Base-by-base conservation (phyloP, 2,329 filamentous ascomycete genomes). In the Apiospora sp. region DNA sequence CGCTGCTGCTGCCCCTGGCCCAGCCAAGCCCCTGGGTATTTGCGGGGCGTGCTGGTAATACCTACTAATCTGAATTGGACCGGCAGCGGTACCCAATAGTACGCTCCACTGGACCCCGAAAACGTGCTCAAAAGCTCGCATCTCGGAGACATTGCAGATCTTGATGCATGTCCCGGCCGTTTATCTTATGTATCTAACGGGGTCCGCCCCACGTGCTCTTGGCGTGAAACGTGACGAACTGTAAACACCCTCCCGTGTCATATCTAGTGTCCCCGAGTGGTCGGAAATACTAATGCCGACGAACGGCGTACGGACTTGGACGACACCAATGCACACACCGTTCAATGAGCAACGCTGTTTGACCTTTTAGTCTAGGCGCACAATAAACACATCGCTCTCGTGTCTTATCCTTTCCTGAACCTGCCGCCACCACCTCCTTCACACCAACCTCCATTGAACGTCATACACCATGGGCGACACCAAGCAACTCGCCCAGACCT, bases 401-500 rank as follows among this genome's bases (percentile, higher is more conserved):
- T 13, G 34, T 37, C 34, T 6, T 10, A 41, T 13, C 8, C 16
- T 37, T 16, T n/a, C 22, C 19, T 0, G 10, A 41, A 1, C 13
- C 13, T 30, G 27, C 27, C 10, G 2, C 19, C 3, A 34, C 13
- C 34, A 64, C 5, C 19, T 14, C 24, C 10, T 14, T 41, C 37
- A 64, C 22, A 3, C 14, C 12, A 22, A 14, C 34, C 27, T 54
- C 19, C 8, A 51, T 72, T n/a, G 3, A 3, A 12, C 37, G 12
- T 30, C 4, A 44, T 27, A 68, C 71, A 69, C 14, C 70, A 73
- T 74, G 73, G 72, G 51, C 27, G 78, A 80, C 71, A 80, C 78
- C 10, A 68, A 76, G 68, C 76, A 79, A 68, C 69, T 79, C 41
- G 79, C 78, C 37, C 75, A 74, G 72, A 77, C 77, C 46, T 80